A percentile compares a stretch with the other conserved stretches of the same genome.
Evolutionary conservation across 305 asterid genomes (phyloP).

Genomic region (Petunia hybrid): DNA sequence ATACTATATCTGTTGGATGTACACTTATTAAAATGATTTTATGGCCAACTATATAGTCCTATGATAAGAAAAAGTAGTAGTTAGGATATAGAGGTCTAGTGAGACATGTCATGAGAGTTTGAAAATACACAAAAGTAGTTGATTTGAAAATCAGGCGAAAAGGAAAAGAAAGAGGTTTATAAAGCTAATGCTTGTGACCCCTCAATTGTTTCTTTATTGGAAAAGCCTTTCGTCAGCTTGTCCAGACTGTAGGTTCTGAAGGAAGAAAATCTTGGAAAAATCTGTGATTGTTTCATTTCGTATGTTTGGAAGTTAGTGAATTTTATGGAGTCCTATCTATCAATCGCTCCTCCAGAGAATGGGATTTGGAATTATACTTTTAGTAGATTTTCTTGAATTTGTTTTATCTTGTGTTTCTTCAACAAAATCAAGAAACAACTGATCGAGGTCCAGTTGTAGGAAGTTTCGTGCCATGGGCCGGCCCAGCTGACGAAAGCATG

Average conservation of each 20-base stretch:
- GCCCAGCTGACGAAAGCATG: conserved; percentile 37
- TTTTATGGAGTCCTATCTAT: conserved; percentile 14
- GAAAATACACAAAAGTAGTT: neutral
- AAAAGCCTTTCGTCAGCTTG: conserved; percentile 38
- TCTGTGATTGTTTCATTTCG: conserved; percentile 18
- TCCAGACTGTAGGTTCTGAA: conserved; percentile 15
- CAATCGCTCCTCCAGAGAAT: conserved; percentile 23
- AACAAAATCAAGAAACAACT: neutral
- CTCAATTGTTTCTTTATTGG: conserved; percentile 27
- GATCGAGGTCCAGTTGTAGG: conserved; percentile 14
- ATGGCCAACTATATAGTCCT: neutral
- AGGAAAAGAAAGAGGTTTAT: conserved; percentile 19
- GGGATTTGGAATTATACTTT: conserved; percentile 24
- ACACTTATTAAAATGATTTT: conserved; percentile 2
- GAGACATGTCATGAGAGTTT: conserved; percentile 1
- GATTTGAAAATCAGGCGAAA: neutral
- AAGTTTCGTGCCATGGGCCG: conserved; percentile 40
- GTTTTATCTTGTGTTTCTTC: neutral
- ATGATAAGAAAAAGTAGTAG: no score
- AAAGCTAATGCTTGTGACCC: conserved; percentile 13
- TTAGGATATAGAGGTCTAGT: neutral
- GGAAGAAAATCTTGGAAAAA: conserved; percentile 16
- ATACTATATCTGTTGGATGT: neutral
- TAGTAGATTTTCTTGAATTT: neutral
- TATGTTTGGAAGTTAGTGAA: conserved; percentile 29